Conservation (phyloP, 176 grass and related monocot genomes). For the Rhynchospora breviuscula region DNA sequence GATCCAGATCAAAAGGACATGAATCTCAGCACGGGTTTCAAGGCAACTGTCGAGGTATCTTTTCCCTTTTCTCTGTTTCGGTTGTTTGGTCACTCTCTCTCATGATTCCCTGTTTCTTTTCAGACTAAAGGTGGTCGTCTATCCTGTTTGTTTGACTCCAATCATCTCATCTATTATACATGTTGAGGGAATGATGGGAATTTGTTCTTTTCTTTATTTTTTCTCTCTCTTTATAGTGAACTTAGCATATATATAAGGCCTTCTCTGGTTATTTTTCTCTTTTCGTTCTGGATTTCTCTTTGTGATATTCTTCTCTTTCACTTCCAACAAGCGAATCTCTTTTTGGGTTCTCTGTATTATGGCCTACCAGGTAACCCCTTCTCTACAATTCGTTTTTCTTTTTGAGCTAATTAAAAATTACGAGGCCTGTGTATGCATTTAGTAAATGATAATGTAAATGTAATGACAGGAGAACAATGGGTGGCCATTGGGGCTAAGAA, state of each 20-base stretch:
- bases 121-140: slow-evolving; percentile 5
- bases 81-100: slow-evolving; percentile 33
- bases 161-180: not conserved
- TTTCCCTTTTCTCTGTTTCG: slow-evolving; percentile 33
- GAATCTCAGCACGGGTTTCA: slow-evolving; percentile 18
- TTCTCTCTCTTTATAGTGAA: not conserved
- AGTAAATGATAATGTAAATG: not conserved
- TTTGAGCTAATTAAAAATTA: not conserved
- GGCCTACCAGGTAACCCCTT: slow-evolving; percentile 4
- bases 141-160: slow-evolving; percentile 1
- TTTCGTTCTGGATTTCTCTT: not conserved
- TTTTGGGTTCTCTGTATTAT: not conserved
- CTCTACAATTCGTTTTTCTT: not conserved
- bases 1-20: not conserved
- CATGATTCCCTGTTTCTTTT: slow-evolving; percentile 51
- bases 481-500: slow-evolving; percentile 59
- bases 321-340: not conserved
- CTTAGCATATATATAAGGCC: not conserved
- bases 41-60: slow-evolving; percentile 21
- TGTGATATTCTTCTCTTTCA: not conserved
- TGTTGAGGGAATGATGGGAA: not conserved
- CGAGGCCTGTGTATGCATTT: not conserved
- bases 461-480: slow-evolving; percentile 46
- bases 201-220: not conserved
- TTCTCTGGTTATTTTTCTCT: not conserved